phyloP scores from a whole-genome alignment of 139 green algal species.

The Zygnema circumcarinatum region DNA sequence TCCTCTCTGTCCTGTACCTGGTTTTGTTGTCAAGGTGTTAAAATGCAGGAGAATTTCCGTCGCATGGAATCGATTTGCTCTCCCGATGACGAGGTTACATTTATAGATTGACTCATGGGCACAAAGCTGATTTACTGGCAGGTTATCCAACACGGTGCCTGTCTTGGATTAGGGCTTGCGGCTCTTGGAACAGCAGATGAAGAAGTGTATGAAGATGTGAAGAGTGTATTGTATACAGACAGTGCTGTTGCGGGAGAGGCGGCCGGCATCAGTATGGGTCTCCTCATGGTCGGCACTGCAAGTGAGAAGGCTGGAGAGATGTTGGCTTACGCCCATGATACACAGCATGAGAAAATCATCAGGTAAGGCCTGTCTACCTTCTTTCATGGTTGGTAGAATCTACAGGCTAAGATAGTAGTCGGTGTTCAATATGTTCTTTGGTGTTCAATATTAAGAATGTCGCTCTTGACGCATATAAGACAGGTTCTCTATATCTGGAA shows the following conservation, averaged over 20 bases:
- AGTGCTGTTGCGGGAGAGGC: slow-evolving; percentile 80
- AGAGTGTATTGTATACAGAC: slow-evolving; percentile 86
- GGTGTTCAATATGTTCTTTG: too few relatives aligned
- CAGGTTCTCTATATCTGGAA: too few relatives aligned
- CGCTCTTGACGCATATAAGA: too few relatives aligned
- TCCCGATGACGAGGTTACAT: too few relatives aligned
- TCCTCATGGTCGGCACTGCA: slow-evolving; percentile 79
- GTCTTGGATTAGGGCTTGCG: slow-evolving; percentile 93
- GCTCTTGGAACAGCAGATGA: slow-evolving; percentile 83
- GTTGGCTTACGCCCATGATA: slow-evolving; percentile 96
- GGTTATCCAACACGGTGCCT: slow-evolving; percentile 91
- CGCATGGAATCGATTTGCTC: too few relatives aligned
- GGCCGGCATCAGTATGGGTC: slow-evolving; percentile 89
- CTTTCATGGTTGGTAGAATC: not conserved
- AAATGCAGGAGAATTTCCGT: too few relatives aligned
- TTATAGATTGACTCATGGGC: too few relatives aligned
- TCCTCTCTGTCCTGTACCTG: too few relatives aligned
- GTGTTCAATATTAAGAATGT: too few relatives aligned
- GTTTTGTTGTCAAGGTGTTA: too few relatives aligned
- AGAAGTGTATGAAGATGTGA: slow-evolving; percentile 94
- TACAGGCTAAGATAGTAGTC: too few relatives aligned
- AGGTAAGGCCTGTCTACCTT: slow-evolving; percentile 33
- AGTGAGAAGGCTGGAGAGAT: slow-evolving; percentile 83
- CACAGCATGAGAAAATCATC: slow-evolving; percentile 95
- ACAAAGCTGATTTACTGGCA: not conserved